These are phyloP conservation scores for Flaveria bidentis DNA, from an alignment of 129 eudicot species.

Conservation along the genomic window DNA sequence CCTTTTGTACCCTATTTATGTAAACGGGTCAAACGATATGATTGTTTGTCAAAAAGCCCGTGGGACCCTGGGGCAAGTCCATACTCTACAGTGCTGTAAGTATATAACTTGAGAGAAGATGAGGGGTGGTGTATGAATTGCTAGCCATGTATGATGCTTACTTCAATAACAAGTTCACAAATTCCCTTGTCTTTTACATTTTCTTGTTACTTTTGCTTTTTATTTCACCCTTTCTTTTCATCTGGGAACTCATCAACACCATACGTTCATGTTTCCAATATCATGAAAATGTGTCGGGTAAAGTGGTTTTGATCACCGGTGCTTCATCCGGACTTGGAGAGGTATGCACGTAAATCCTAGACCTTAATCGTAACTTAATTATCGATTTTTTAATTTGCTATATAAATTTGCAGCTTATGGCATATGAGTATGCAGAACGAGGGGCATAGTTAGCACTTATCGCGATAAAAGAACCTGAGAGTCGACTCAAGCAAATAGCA, in stretches of 20 bases:
- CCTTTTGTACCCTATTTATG: too few relatives aligned
- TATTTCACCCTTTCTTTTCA: slow-evolving; percentile 23
- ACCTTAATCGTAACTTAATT: not conserved
- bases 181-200: slow-evolving; percentile 29
- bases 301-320: slow-evolving; percentile 54
- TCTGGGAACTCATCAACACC: slow-evolving; percentile 36
- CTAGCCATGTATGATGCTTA: slow-evolving; percentile 30
- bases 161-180: slow-evolving; percentile 31
- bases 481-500: slow-evolving; percentile 46
- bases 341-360: slow-evolving; percentile 31
- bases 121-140: not conserved
- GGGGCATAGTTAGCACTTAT: slow-evolving; percentile 43
- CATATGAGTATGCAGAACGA: slow-evolving; percentile 49
- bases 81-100: not conserved
- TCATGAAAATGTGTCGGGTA: slow-evolving; percentile 35
- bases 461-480: slow-evolving; percentile 37
- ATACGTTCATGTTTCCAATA: slow-evolving; percentile 27
- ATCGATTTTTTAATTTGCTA: not conserved
- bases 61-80: not conserved
- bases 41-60: not conserved
- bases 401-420: slow-evolving; percentile 38
- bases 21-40: too few relatives aligned
- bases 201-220: slow-evolving; percentile 27
- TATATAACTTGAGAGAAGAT: not conserved
- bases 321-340: slow-evolving; percentile 61